These are phyloP conservation scores for Xanthoconium purpureum DNA, from an alignment of 768 basidiomycete species.

Conservation along the genomic window DNA sequence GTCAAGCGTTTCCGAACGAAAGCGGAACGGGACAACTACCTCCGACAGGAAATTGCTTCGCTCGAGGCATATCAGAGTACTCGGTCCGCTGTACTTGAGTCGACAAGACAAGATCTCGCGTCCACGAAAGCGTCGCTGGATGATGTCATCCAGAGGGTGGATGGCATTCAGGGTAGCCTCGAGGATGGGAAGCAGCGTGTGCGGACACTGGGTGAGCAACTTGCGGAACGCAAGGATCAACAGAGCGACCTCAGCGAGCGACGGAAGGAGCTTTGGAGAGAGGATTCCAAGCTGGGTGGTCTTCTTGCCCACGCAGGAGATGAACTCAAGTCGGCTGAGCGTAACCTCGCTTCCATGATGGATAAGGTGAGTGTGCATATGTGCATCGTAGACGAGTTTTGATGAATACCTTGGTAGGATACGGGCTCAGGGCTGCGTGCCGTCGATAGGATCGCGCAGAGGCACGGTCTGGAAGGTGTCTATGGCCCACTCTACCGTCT, in stretches of 20 bases:
- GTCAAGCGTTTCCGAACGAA: constrained; percentile 80
- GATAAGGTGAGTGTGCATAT: constrained; percentile 63
- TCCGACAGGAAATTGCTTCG: constrained; percentile 74
- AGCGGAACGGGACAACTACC: constrained; percentile 77
- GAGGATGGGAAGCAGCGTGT: constrained; percentile 62
- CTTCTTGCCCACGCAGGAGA: constrained; percentile 73
- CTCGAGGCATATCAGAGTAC: constrained; percentile 58
- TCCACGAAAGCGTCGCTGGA: constrained; percentile 45
- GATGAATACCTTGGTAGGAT: constrained; percentile 51
- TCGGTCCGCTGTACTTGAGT: constrained; percentile 55
- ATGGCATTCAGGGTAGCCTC: constrained; percentile 53
- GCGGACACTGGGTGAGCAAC: constrained; percentile 59
- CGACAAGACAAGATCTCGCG: constrained; percentile 49
- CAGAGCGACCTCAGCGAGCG: constrained; percentile 69
- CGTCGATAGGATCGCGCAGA: constrained; percentile 78
- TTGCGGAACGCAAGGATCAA: constrained; percentile 60
- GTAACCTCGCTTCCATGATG: constrained; percentile 85
- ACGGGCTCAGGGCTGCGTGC: constrained; percentile 86
- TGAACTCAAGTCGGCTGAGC: constrained; percentile 78
- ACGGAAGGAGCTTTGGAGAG: constrained; percentile 92
- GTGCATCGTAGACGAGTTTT: background rate
- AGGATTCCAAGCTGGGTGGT: constrained; percentile 85
- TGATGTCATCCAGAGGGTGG: constrained; percentile 59
- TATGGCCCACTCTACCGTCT: constrained; percentile 93
- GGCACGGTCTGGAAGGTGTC: constrained; percentile 74